Conservation (phyloP, 139 green algal genomes). For the Mesotaenium endlicherianum region DNA sequence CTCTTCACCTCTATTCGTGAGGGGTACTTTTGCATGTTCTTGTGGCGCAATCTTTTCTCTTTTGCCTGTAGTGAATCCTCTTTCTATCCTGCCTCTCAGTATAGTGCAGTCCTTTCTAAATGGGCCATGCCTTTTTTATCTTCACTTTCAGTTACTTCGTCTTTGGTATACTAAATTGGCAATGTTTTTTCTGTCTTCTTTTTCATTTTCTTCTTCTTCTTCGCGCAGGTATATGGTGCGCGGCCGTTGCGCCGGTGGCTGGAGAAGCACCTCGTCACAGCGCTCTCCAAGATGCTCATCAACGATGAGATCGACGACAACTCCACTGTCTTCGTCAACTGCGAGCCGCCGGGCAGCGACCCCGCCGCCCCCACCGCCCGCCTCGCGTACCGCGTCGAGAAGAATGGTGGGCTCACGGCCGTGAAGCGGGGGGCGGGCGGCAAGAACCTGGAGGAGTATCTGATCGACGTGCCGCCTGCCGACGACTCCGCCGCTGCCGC, state of each 20-base stretch:
- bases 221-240: conserved; percentile 41
- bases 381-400: conserved; percentile 33
- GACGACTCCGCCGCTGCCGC: not conserved
- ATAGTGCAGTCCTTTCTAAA: no score
- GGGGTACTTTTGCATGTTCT: no score
- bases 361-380: not conserved
- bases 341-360: not conserved
- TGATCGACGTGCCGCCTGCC: not conserved
- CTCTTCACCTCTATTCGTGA: no score
- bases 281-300: conserved; percentile 45
- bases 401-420: conserved; percentile 30
- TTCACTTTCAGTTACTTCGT: not conserved
- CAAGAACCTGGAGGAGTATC: not conserved
- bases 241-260: conserved; percentile 44
- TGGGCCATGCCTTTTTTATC: no score
- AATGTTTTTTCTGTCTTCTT: not conserved
- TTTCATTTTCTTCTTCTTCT: not conserved
- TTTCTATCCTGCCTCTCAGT: no score
- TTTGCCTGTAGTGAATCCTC: no score
- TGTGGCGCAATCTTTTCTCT: no score
- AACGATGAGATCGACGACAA: conserved; percentile 45
- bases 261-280: conserved; percentile 50
- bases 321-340: conserved; percentile 40
- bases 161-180: not conserved
- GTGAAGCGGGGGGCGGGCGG: not conserved